Base-by-base conservation (phyloP, 1,139 yeast genomes). In the Insectozyma bohioensis region DNA sequence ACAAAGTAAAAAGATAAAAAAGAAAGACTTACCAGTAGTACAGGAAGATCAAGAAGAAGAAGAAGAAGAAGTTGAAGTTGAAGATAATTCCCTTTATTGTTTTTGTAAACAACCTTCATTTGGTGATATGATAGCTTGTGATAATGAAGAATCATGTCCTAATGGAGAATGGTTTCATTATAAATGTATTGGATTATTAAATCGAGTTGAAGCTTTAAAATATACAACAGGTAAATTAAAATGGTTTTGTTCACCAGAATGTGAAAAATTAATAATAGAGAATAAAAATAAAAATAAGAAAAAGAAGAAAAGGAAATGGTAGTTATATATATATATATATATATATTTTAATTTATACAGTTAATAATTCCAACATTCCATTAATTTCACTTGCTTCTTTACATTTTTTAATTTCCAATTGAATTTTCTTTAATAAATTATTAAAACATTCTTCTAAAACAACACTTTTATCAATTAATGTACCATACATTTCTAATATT, bases 291-390 rank as follows among this genome's bases (percentile, higher is more conserved):
- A 46, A 34, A 47, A 45, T 36, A 49, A 46, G 43, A 46, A 41
- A 35, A 46, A 48, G 34, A 47, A 35, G n/a, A 33, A 26, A 25
- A 20, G 37, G 18, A 33, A 26, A 31, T 30, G 35, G 33, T 37
- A 21, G 15, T 5, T 7, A 20, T 8, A 20, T 6, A n/a, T 16
- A 25, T 13, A n/a, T n/a, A n/a, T 15, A 20, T 20, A 21, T 10
- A 15, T 12, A 11, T 24, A 6, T 12, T 32, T 22, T 15, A 34
- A 26, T 14, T 41, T 55, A 69, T 28, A 69, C 72, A 34, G 77
- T 78, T 48, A 90, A 69, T 46, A 92, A 61, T 58, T 87, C 94
- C 49, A 92, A 69, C 97, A 92, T 92, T 40, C 98, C 98, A 49
- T 85, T 87, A 31, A 92, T 80, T 54, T 80, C 84, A 56, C 82